Conservation (phyloP, 2,329 filamentous ascomycete species). For the Ceratocystis alfenasii region DNA sequence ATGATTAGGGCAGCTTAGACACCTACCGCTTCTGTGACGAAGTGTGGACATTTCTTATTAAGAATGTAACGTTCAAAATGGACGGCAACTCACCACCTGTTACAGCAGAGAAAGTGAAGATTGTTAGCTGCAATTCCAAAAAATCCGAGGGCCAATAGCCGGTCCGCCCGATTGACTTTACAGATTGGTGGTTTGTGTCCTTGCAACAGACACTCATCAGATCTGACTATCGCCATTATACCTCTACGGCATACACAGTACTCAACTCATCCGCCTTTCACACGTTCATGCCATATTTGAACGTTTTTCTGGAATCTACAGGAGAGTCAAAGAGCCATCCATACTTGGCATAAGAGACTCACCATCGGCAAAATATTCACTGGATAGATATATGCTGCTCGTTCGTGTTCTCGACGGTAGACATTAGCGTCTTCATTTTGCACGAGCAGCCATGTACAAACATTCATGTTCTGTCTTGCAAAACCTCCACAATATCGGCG, state of each 20-base stretch:
- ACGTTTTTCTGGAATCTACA: background rate
- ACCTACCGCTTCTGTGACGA: conserved; percentile 99
- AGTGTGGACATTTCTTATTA: conserved; percentile 98
- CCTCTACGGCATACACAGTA: no score
- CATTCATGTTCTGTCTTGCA: background rate
- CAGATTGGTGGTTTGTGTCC: background rate
- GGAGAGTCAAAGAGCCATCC: background rate
- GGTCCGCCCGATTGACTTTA: background rate
- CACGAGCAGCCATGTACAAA: background rate
- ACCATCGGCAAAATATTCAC: background rate
- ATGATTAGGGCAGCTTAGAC: conserved; percentile 72
- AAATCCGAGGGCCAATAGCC: conserved; percentile 34
- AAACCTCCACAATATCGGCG: background rate
- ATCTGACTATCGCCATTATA: no score
- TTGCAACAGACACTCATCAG: background rate
- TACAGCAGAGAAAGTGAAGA: conserved; percentile 87
- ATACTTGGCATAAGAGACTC: background rate
- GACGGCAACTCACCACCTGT: conserved; percentile 64
- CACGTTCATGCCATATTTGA: background rate
- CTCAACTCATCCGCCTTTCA: background rate
- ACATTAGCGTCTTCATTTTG: background rate
- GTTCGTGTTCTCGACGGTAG: background rate
- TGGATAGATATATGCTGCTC: background rate
- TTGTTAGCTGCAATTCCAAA: conserved; percentile 95
- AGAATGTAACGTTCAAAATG: conserved; percentile 98